A percentile compares a stretch with the other conserved stretches of the same genome.
Evolutionary conservation across 768 basidiomycete genomes (phyloP).

Genomic region (Pleurotus citrinopileatus): DNA sequence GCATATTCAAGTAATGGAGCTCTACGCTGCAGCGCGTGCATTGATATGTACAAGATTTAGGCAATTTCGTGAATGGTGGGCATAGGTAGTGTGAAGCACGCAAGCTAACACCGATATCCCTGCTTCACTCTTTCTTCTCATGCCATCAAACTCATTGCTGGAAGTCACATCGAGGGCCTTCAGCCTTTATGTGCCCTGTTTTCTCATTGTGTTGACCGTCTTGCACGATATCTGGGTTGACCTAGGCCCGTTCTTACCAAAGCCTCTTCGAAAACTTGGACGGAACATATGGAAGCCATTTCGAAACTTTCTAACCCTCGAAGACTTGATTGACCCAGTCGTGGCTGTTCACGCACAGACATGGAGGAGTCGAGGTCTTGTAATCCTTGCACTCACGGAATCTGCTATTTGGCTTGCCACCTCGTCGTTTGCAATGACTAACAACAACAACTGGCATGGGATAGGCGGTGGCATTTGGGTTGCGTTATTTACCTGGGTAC

Average conservation of each 20-base stretch:
- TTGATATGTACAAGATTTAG: no score
- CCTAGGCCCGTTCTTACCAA: conserved; percentile 22
- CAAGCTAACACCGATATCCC: background rate
- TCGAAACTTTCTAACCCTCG: conserved; percentile 46
- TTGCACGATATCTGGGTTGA: conserved; percentile 25
- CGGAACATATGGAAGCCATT: conserved; percentile 37
- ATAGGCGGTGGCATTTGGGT: conserved; percentile 24
- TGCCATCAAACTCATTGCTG: conserved; percentile 6
- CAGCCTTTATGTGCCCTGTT: conserved; percentile 9
- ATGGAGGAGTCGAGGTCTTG: conserved; percentile 31
- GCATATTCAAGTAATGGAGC: no score
- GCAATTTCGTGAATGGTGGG: no score
- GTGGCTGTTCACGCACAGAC: conserved; percentile 20
- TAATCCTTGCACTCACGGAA: conserved; percentile 34
- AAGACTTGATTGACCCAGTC: conserved; percentile 46
- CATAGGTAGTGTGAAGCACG: no score
- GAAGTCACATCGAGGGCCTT: background rate
- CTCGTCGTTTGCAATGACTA: conserved; percentile 31
- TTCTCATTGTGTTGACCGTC: conserved; percentile 26
- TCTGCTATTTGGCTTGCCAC: conserved; percentile 41
- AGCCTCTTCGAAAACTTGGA: conserved; percentile 19
- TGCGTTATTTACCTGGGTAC: conserved; percentile 48
- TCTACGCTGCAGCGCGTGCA: no score
- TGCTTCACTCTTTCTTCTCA: background rate
- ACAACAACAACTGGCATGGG: conserved; percentile 19